Percentiles rank a stretch among this genome's conserved stretches.
These are phyloP conservation scores for Chrysoporthe puriensis DNA, from an alignment of 2,329 filamentous ascomycete genomes.

Conservation along the genomic window DNA sequence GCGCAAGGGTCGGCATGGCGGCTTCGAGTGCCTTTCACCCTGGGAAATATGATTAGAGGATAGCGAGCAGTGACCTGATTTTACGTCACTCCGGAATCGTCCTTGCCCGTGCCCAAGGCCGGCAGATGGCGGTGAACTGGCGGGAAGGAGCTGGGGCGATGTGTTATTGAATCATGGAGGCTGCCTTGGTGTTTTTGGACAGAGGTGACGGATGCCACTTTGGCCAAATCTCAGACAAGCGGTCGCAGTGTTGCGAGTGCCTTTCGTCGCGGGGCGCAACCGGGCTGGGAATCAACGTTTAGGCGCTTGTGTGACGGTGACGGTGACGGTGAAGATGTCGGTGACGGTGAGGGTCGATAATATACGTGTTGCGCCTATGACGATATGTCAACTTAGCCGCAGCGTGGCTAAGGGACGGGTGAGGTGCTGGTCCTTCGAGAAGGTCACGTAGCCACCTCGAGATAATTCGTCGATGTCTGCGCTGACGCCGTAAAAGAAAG, in stretches of 20 bases:
- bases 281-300: too few species aligned
- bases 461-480: neutral
- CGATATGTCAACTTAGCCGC: neutral
- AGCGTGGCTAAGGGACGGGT: neutral
- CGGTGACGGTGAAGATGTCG: neutral
- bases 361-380: neutral
- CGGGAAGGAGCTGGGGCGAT: slow-evolving; percentile 27
- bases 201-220: slow-evolving; percentile 31
- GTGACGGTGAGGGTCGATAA: too few species aligned
- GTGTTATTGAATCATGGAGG: slow-evolving; percentile 52
- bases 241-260: neutral
- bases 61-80: neutral
- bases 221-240: slow-evolving; percentile 12
- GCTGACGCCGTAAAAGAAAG: neutral
- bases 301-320: too few species aligned
- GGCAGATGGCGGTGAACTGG: slow-evolving; percentile 37
- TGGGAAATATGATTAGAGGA: neutral
- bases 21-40: neutral
- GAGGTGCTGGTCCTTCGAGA: neutral
- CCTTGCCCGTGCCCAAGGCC: slow-evolving; percentile 40
- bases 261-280: neutral
- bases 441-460: neutral
- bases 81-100: slow-evolving; percentile 46
- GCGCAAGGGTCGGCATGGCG: slow-evolving; percentile 46
- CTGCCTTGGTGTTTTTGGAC: slow-evolving; percentile 12